Evolutionary conservation across 345 rosid genomes (phyloP), one percentile per base, ranked within the genome.

Genomic region (Moricandia arvensis): DNA sequence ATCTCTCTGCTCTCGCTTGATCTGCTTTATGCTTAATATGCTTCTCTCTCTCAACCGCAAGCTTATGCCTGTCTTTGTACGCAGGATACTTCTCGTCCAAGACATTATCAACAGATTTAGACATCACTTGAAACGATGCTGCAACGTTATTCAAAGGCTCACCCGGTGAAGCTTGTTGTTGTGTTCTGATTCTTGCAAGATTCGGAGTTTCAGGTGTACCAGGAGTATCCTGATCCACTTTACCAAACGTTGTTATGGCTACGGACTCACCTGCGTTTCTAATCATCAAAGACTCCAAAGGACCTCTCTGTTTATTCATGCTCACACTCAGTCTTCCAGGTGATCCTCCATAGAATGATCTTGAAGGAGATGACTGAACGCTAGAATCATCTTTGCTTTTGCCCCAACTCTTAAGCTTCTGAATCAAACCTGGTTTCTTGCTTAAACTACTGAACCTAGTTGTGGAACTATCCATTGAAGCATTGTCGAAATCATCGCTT

Each of bases 361-460:
- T 89, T n/a, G 89, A 73, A 0, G 97, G 94, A 3, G 96, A 87
- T 51, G 87, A 85, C 53, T 88, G 80, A 66, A 84, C 87, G 66
- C 89, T 88, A 0, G 83, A 88, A 73, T 95, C 99, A 66, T 95
- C 99, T 81, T 88, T 92, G 85, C 86, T 87, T 74, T 79, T 89
- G 2, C 97, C 91, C 97, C 96, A 89, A 83, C 85, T 92, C 87
- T 90, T 95, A 71, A 92, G 83, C 82, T 92, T 95, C 67, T 89
- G 91, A 30, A 95, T 84, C 81, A 95, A 73, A 69, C 86, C 78
- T 3, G 91, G 91, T 71, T 83, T 95, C 74, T 88, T 95, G 81
- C 89, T 89, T 24, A 90, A 73, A 77, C 82, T 91, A 73, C 95
- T 86, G n/a, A 85, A 85, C 69, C 89, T 88, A 83, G 94, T 87